Evolutionary conservation across 495 filamentous ascomycete species (phyloP), one percentile per base, ranked within the genome.

Genomic region (Amorphotheca resinae): DNA sequence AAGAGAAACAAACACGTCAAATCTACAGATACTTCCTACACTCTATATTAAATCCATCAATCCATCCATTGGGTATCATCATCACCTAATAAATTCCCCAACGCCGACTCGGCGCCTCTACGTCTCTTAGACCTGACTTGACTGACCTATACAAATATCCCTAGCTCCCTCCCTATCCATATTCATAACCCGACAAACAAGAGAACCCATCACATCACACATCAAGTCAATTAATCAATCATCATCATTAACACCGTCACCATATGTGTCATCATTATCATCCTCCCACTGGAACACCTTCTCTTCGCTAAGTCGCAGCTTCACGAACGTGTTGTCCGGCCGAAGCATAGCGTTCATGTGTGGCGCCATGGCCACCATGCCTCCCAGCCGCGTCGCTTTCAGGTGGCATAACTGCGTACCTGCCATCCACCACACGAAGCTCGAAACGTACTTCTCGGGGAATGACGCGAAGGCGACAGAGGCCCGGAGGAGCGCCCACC

Each of bases 351-450:
- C 66, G 40, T 66, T 67, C 69, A 73, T 73, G 4, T 49, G 46
- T 9, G 68, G 59, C 3, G 59, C 56, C 22, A 66, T 39, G 44
- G 9, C 39, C 45, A 31, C 14, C 30, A 34, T 32, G 7, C 38
- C 51, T 0, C 30, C 46, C 30, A 42, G 42, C 40, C 57, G 25
- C 8, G 9, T 22, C 4, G 74, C 69, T 54, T 88, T 89, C 12
- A 88, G 66, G 22, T 67, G 62, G 4, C 72, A 76, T 0, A 88
- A 59, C 44, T 77, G 71, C 12, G 65, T 65, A 0, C 79, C 81
- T 8, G 78, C 77, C 30, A 84, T 74, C 40, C 73, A 65, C 65
- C 82, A 82, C 9, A 69, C 62, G 36, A 84, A 73, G 6, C 34
- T 54, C 14, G 50, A 42, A 1, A 42, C 37, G 1, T 37, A 33